A percentile compares a stretch with the other conserved stretches of the same genome.
phyloP scores from a whole-genome alignment of 768 basidiomycete genomes.

The Xerocomellus intermedius region DNA sequence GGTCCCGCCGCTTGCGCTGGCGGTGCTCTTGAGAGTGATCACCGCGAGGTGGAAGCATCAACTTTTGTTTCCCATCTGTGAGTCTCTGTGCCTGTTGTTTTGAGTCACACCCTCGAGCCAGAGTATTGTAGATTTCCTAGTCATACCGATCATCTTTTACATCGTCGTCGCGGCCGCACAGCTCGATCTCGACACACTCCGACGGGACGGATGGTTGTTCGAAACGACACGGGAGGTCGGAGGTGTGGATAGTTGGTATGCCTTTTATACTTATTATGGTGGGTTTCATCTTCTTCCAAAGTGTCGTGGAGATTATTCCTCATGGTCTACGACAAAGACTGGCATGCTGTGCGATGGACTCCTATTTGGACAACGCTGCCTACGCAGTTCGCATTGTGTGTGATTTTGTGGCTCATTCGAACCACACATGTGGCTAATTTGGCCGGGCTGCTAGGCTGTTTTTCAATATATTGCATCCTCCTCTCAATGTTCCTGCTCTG shows the following conservation, averaged over 20 bases:
- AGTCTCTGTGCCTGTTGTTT: conserved; percentile 25
- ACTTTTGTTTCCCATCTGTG: conserved; percentile 86
- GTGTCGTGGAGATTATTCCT: background rate
- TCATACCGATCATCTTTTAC: conserved; percentile 85
- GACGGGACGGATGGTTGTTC: conserved; percentile 82
- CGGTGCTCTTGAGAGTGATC: conserved; percentile 73
- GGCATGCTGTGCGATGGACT: conserved; percentile 53
- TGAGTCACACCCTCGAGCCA: background rate
- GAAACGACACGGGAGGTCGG: conserved; percentile 45
- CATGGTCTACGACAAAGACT: conserved; percentile 44
- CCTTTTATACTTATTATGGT: conserved; percentile 83
- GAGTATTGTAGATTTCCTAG: conserved; percentile 59
- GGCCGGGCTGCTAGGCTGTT: conserved; percentile 53
- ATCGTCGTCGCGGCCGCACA: conserved; percentile 63
- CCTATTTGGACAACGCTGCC: conserved; percentile 84
- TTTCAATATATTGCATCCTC: conserved; percentile 83
- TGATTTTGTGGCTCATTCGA: conserved; percentile 16
- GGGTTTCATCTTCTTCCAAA: conserved; percentile 13
- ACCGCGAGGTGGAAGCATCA: conserved; percentile 83
- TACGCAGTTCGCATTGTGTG: conserved; percentile 89
- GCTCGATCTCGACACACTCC: conserved; percentile 57
- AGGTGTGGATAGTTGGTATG: conserved; percentile 62
- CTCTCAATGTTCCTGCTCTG: conserved; percentile 86
- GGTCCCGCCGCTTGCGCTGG: conserved; percentile 75
- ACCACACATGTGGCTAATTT: conserved; percentile 17